Evolutionary conservation across 108 stramenopile genomes (phyloP).

Genomic region (Nannochloropsis gaditana): DNA sequence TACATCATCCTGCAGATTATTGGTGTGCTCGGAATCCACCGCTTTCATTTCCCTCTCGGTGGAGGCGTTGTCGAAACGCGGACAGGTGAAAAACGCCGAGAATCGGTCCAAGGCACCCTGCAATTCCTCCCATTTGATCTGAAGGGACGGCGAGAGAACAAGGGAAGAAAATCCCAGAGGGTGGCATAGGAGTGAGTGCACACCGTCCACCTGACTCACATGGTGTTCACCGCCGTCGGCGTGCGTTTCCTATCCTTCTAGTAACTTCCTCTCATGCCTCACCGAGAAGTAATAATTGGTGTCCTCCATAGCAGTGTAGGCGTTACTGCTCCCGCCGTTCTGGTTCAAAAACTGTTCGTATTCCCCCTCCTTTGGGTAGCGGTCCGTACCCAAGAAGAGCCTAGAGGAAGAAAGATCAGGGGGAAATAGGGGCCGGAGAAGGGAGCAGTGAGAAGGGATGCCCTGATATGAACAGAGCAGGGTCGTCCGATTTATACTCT

Average conservation of each 20-base stretch:
- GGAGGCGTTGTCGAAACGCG: slow-evolving; percentile 72
- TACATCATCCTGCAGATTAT: slow-evolving; percentile 78
- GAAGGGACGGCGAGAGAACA: neutral
- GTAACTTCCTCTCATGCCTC: neutral
- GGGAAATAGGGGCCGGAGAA: neutral
- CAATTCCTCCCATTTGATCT: slow-evolving; percentile 49
- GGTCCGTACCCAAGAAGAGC: slow-evolving; percentile 59
- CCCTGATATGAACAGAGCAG: no score
- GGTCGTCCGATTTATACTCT: no score
- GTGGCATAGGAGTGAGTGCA: neutral
- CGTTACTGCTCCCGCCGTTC: slow-evolving; percentile 45
- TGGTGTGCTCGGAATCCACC: slow-evolving; percentile 85
- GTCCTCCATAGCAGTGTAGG: slow-evolving; percentile 70
- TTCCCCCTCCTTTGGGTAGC: slow-evolving; percentile 52
- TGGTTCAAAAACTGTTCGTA: slow-evolving; percentile 34
- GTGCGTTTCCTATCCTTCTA: neutral
- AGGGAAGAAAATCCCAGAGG: neutral
- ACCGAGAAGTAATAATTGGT: slow-evolving; percentile 79
- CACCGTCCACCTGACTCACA: no score
- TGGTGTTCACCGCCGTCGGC: neutral
- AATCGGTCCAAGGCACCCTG: slow-evolving; percentile 73
- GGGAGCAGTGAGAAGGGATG: no score
- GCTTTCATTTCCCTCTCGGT: slow-evolving; percentile 84
- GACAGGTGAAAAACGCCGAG: slow-evolving; percentile 79
- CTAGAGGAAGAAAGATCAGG: slow-evolving; percentile 44